A percentile compares a stretch with the other conserved stretches of the same genome.
Conservation (phyloP, 2,329 filamentous ascomycete species). For the Lecanicillium sp. region DNA sequence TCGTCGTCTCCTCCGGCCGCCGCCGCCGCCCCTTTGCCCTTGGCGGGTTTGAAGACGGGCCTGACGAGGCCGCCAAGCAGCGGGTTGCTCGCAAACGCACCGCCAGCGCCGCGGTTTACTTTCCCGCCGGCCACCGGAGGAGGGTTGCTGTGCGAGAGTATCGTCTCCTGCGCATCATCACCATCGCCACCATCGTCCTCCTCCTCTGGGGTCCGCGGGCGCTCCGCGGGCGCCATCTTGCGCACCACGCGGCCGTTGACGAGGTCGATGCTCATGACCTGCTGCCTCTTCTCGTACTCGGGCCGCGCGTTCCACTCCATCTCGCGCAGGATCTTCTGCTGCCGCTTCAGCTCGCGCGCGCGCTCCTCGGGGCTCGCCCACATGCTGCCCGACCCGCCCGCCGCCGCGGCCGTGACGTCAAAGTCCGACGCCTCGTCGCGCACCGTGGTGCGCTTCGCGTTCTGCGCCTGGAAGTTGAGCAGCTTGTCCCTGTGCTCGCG, state of each 20-base stretch:
- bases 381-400: conserved; percentile 48
- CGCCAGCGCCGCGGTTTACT: conserved; percentile 36
- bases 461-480: conserved; percentile 77
- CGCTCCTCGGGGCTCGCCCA: conserved; percentile 82
- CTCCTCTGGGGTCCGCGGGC: conserved; percentile 48
- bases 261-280: conserved; percentile 81
- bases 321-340: conserved; percentile 77
- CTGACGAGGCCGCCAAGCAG: conserved; percentile 59
- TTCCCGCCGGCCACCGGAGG: conserved; percentile 26
- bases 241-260: conserved; percentile 70
- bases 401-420: conserved; percentile 42
- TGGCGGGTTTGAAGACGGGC: conserved; percentile 48
- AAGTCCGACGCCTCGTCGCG: conserved; percentile 74
- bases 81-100: conserved; percentile 64
- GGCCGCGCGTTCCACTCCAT: conserved; percentile 81
- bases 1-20: not conserved
- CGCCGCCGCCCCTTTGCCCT: conserved; percentile 42
- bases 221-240: conserved; percentile 59
- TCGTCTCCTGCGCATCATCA: conserved; percentile 22
- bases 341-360: conserved; percentile 74
- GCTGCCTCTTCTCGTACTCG: conserved; percentile 81
- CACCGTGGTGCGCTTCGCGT: conserved; percentile 75
- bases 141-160: conserved; percentile 16
- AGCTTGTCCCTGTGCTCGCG: conserved; percentile 76
- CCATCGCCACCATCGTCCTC: conserved; percentile 31